These are phyloP conservation scores for Apophysomyces sp. DNA, from an alignment of 371 early-diverging fungal genomes.

Conservation along the genomic window DNA sequence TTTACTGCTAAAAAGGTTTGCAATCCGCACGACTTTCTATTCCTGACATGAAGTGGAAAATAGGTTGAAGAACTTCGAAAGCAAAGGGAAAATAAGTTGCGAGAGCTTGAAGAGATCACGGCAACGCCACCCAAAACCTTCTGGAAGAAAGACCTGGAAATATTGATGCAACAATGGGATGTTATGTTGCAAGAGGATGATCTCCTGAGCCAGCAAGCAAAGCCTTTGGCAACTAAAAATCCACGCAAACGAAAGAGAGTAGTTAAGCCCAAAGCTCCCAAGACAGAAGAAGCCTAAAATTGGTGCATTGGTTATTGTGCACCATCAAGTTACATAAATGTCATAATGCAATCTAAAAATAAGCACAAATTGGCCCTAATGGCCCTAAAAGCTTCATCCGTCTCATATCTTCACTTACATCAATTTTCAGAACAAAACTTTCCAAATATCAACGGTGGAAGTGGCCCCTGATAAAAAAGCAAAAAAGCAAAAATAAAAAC, in stretches of 20 bases:
- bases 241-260: conserved; percentile 21
- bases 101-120: conserved; percentile 72
- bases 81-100: conserved; percentile 69
- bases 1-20: conserved; percentile 89
- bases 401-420: too few species aligned
- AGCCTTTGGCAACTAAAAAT: conserved; percentile 24
- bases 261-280: conserved; percentile 9
- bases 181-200: conserved; percentile 40
- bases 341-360: too few species aligned
- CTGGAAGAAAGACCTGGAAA: conserved; percentile 93
- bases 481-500: too few species aligned
- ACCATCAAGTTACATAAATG: too few species aligned
- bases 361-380: too few species aligned
- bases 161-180: conserved; percentile 76
- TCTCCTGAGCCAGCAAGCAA: conserved; percentile 14
- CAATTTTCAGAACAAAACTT: too few species aligned
- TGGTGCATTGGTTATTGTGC: too few species aligned
- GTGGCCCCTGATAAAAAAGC: too few species aligned
- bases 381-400: too few species aligned
- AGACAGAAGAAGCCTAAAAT: conserved; percentile 11
- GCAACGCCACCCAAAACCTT: conserved; percentile 76
- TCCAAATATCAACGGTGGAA: too few species aligned
- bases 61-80: conserved; percentile 77
- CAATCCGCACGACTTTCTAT: neutral
- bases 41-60: neutral